Percentiles rank a stretch among this genome's conserved stretches.
Conservation (phyloP, 2,329 filamentous ascomycete species). For the Fusarium compactum region DNA sequence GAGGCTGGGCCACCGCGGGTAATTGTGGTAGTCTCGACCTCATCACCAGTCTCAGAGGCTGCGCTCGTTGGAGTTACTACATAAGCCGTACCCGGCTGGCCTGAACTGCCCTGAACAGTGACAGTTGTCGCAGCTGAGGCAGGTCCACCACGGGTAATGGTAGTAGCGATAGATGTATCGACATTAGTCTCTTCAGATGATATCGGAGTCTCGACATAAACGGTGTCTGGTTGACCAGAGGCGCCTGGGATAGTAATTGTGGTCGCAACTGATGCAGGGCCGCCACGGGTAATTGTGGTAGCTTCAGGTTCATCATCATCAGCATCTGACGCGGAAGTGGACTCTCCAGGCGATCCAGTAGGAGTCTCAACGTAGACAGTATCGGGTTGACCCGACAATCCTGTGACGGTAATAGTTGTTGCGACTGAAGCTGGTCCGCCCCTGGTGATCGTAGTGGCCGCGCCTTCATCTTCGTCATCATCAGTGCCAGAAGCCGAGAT, state of each 20-base stretch:
- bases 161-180: neutral
- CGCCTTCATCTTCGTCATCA: too few relatives aligned
- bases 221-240: neutral
- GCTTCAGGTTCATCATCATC: neutral
- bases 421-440: constrained; percentile 1
- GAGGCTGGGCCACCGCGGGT: neutral
- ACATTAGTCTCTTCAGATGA: neutral
- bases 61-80: neutral
- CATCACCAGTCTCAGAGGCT: too few relatives aligned
- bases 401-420: constrained; percentile 1
- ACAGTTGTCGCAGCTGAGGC: neutral
- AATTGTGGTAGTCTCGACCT: neutral
- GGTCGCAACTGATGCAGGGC: neutral
- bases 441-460: neutral
- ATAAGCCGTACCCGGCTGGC: neutral
- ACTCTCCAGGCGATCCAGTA: neutral
- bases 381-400: neutral
- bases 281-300: constrained; percentile 12
- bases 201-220: constrained; percentile 1
- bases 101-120: neutral
- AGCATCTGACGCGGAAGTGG: neutral
- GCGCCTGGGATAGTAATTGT: neutral
- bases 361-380: constrained; percentile 3
- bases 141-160: neutral
- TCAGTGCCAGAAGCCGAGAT: too few relatives aligned